Evolutionary conservation across 805 yeast genomes (phyloP), one percentile per base, ranked within the genome.

Genomic region (Dipodascopsis tothii): DNA sequence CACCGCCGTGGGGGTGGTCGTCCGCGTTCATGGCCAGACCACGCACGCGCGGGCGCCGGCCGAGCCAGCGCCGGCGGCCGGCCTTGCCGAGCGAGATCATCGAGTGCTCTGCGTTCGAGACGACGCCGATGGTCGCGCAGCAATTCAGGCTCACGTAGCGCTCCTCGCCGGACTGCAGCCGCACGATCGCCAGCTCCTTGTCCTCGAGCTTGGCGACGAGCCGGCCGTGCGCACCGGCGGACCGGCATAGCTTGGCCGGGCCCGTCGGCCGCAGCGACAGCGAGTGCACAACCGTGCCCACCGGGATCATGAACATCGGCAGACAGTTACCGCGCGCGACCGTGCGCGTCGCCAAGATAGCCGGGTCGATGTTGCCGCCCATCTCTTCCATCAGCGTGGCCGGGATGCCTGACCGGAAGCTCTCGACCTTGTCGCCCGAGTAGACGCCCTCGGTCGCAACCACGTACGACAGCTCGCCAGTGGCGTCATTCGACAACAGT

Each of bases 1-100:
- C 98, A 81, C 98, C 98, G 73, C 98, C 98, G 60, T 86, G 88
- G 54, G 98, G 98, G 71, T 92, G 98, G 67, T 92, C 96, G 62
- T 80, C 78, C 52, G 92, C 92, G 69, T 92, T 92, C 95, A 85
- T 86, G 39, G 98, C 97, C 57, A 86, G 84, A 76, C 98, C 98
- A 72, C 98, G 82, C 33, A 88, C 96, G 40, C 81, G 78, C 30
- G 98, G 98, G 66, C 97, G 80, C 59, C 82, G 80, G 52, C 97
- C 98, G 61, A 83, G 71, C 73, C 87, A 81, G 64, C 98, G 81
- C 41, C 81, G 73, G 66, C 96, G 78, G 59, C 98, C 98, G 20
- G 98, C 98, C 65, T 92, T 92, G 73, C 98, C 98, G 69, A 86
- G 76, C 46, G 84, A 75, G 51, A 78, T 75, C 56, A 85, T 84